Base-by-base conservation (phyloP, 108 stramenopile species). In the Parietichytrium sp. region DNA sequence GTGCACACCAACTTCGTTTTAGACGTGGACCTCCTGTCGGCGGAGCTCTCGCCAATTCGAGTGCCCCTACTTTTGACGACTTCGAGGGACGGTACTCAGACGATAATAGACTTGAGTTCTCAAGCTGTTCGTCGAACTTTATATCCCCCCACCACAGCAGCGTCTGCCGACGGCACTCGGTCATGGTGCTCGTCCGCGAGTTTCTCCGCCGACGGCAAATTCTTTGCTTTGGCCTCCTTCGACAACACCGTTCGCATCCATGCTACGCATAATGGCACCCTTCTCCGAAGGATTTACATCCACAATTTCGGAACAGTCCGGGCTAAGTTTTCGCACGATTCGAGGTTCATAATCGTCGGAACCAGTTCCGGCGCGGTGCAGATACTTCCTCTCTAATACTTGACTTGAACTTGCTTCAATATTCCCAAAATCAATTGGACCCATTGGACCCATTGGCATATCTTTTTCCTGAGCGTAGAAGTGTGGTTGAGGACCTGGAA, bases 161-260 rank as follows among this genome's bases (percentile, higher is more conserved):
- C n/a, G n/a, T n/a, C n/a, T 16, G 6, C 20, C 38, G 10, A 33
- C 6, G 3, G 29, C 33, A 12, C 33, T 47, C 45, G 38, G 33
- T 45, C 61, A 6, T 72, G 61, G 61, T 33, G 38, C 2, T 23
- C 45, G 2, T 6, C 61, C 42, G 20, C 45, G 12, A 42, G 38
- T 10, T 45, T 72, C 1, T 72, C 61, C 13, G 6, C 10, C 0
- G 61, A 72, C 20, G 16, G 61, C 6, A 16, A 42, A 1, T 72
- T 18, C 20, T 72, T 72, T 25, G 61, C 61, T n/a, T n/a, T 72
- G 1, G 61, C 61, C 10, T 20, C 36, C 20, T 72, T 18, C 20
- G 61, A 72, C 61, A 72, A 72, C 20, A 72, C 61, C 33, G 42
- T 72, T 8, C 61, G 45, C 13, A 45, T 72, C 1, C 61, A 72